These are phyloP conservation scores for Pascua guehoae DNA, from an alignment of 1,284 basidiomycete genomes.

Conservation along the genomic window DNA sequence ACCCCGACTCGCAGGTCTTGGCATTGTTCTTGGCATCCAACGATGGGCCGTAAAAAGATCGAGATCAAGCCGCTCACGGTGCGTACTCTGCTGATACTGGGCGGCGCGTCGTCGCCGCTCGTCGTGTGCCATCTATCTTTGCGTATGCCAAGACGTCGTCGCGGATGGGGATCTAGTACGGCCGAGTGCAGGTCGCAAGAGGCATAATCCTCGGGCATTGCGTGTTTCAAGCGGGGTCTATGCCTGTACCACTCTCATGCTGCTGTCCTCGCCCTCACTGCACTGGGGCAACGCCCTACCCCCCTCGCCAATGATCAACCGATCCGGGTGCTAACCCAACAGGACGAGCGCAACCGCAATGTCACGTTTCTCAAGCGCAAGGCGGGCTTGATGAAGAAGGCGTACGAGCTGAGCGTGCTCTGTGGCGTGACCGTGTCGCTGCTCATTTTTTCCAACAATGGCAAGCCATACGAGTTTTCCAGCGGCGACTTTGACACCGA, in stretches of 20 bases:
- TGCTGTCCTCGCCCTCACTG: not conserved
- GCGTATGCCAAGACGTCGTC: too few species aligned
- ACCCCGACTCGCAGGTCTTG: not conserved
- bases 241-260: too few species aligned
- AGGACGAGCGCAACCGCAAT: conserved; percentile 48
- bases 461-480: conserved; percentile 49
- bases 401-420: conserved; percentile 49
- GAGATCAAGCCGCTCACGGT: conserved; percentile 47
- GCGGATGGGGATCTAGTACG: too few species aligned
- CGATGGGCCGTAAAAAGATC: conserved; percentile 50
- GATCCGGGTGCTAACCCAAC: not conserved
- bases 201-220: too few species aligned
- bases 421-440: conserved; percentile 49
- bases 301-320: too few species aligned
- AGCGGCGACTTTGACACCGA: conserved; percentile 42
- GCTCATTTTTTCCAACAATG: conserved; percentile 44
- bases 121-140: too few species aligned
- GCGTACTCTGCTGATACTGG: conserved; percentile 15
- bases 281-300: too few species aligned
- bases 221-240: too few species aligned
- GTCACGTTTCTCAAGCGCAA: conserved; percentile 41
- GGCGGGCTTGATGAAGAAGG: conserved; percentile 51
- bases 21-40: not conserved
- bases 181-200: too few species aligned
- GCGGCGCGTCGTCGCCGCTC: too few species aligned